Evolutionary conservation across 106 monocot genomes (phyloP), one percentile per base, ranked within the genome.

Genomic region (Allium sativum): DNA sequence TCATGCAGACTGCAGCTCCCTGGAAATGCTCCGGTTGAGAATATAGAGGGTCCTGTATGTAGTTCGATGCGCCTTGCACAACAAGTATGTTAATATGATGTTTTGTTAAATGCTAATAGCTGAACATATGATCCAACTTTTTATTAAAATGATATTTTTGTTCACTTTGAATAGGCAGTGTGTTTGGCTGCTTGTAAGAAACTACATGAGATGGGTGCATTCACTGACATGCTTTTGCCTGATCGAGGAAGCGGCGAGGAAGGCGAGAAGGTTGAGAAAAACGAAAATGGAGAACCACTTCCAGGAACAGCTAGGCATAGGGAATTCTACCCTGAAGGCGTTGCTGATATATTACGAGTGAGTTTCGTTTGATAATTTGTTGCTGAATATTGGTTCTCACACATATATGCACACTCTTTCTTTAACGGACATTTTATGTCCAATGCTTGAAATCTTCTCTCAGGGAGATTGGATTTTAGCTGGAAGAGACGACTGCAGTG

Each of bases 261-360:
- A 57, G 82, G 73, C 57, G 87, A 91, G 60, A 91, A 91, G 52
- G 54, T 65, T 68, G 87, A 84, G 61, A 70, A 73, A 52, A 84
- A 82, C 75, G 86, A 84, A 65, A 84, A 82, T 69, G 89, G 81
- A 48, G 87, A 98, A 52, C 80, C 82, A 67, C 77, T 91, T 73
- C 80, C 91, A 53, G 96, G 96, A 53, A 98, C 91, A 63, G 84
- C 87, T 14, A 76, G 87, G 9, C 87, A 98, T 76, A 82, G 96
- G 72, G 91, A 98, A 72, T 98, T 91, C 74, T 98, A 88, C 69
- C 96, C 96, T 76, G 96, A 98, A 85, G 96, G 96, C 18, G 91
- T 98, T 9, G 84, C 91, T 44, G 78, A 82, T 59, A 76, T 87
- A 61, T 78, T 98, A 10, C 76, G 12, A 68, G 96, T 91, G 46